phyloP scores from a whole-genome alignment of 1,284 basidiomycete genomes.

The Meripilus lineatus region DNA sequence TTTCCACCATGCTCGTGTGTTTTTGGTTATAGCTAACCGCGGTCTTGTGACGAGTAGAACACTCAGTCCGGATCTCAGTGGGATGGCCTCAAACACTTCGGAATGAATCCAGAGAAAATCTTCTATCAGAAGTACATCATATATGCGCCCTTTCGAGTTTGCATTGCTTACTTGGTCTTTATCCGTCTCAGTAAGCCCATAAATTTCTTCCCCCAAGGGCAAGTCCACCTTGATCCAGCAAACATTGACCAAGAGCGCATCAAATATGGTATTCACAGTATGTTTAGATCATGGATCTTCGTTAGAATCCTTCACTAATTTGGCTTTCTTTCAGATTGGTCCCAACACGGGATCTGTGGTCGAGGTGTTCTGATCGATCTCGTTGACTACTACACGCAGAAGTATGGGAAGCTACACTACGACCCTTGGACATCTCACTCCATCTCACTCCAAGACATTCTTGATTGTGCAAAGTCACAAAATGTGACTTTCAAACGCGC shows the following conservation, averaged over 20 bases:
- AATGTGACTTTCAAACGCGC: constrained; percentile 53
- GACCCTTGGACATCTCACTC: constrained; percentile 61
- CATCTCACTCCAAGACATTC: constrained; percentile 51
- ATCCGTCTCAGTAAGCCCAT: constrained; percentile 45
- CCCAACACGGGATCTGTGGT: constrained; percentile 67
- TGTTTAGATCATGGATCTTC: constrained; percentile 20
- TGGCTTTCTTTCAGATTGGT: constrained; percentile 61
- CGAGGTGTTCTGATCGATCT: constrained; percentile 66
- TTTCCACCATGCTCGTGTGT: too few relatives aligned
- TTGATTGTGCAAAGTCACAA: constrained; percentile 53
- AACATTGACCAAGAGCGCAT: constrained; percentile 44
- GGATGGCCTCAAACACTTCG: constrained; percentile 67
- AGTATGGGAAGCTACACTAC: constrained; percentile 41
- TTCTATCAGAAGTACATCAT: constrained; percentile 67
- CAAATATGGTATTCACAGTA: constrained; percentile 65
- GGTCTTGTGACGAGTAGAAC: constrained; percentile 50
- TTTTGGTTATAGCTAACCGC: not conserved
- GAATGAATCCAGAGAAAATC: constrained; percentile 46
- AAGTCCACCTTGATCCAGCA: constrained; percentile 45
- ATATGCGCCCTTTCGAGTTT: too few relatives aligned
- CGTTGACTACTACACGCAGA: constrained; percentile 43
- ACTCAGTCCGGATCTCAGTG: constrained; percentile 74
- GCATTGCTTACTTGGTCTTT: too few relatives aligned
- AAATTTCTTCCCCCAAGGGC: constrained; percentile 40
- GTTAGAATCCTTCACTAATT: too few relatives aligned